A percentile compares a stretch with the other conserved stretches of the same genome.
Conservation (phyloP, 208 protist genomes). For the Trypanosoma conorhini region DNA sequence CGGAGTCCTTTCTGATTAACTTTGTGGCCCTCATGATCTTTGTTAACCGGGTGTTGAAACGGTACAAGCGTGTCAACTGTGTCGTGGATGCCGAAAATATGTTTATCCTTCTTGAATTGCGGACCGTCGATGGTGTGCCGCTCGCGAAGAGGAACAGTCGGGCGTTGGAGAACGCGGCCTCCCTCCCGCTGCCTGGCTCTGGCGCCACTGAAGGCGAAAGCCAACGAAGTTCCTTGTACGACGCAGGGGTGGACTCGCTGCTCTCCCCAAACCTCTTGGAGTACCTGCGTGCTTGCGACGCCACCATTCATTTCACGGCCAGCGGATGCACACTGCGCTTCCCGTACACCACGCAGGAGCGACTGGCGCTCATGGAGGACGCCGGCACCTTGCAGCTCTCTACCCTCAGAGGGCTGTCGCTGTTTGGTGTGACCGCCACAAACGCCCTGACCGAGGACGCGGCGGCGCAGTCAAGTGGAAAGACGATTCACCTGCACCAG, state of each 20-base stretch:
- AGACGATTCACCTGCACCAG: slow-evolving; percentile 49
- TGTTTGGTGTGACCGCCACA: slow-evolving; percentile 57
- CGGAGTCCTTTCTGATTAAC: slow-evolving; percentile 54
- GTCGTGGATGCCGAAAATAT: slow-evolving; percentile 41
- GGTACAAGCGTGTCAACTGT: slow-evolving; percentile 30
- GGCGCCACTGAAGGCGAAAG: not conserved
- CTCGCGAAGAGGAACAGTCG: slow-evolving; percentile 25
- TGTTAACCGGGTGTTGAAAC: slow-evolving; percentile 45
- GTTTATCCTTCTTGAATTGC: slow-evolving; percentile 20
- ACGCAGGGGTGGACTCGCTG: not conserved
- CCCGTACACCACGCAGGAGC: slow-evolving; percentile 70
- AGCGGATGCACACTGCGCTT: slow-evolving; percentile 42
- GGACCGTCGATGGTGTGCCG: not conserved
- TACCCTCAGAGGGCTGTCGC: slow-evolving; percentile 43
- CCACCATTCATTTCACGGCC: slow-evolving; percentile 6
- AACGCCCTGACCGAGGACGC: slow-evolving; percentile 67
- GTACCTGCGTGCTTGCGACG: slow-evolving; percentile 20
- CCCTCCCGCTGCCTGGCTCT: not conserved
- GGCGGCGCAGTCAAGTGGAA: slow-evolving; percentile 30
- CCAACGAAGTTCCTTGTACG: not conserved
- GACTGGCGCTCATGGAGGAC: slow-evolving; percentile 51
- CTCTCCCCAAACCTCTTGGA: slow-evolving; percentile 19
- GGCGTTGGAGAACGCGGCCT: slow-evolving; percentile 2
- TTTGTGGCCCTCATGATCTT: slow-evolving; percentile 65
- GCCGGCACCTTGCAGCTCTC: slow-evolving; percentile 55